phyloP scores from a whole-genome alignment of 2,329 filamentous ascomycete genomes.

The Lasiodiplodia theobromae region DNA sequence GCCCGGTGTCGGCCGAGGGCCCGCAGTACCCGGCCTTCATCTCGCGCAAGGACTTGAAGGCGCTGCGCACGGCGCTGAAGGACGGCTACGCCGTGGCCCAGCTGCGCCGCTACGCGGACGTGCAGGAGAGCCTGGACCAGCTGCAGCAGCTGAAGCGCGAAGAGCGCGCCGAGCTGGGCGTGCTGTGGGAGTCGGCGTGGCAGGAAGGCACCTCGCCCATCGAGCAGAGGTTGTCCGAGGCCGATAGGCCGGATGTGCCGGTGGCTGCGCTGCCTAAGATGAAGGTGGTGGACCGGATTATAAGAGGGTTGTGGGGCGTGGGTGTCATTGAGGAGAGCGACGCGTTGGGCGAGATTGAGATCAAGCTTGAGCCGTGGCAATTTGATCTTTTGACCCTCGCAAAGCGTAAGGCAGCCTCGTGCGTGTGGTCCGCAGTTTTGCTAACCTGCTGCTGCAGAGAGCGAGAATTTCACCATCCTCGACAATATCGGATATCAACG shows the following conservation, averaged over 20 bases:
- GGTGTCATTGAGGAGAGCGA: conserved; percentile 46
- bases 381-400: conserved; percentile 38
- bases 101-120: conserved; percentile 40
- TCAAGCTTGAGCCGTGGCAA: conserved; percentile 45
- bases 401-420: conserved; percentile 6
- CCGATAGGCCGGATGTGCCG: not conserved
- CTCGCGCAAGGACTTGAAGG: conserved; percentile 38
- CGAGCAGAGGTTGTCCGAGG: conserved; percentile 10
- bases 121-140: not conserved
- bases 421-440: not conserved
- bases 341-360: conserved; percentile 44
- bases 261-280: conserved; percentile 36
- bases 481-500: conserved; percentile 40
- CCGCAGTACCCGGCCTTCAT: conserved; percentile 36
- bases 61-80: conserved; percentile 37
- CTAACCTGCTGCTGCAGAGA: not conserved
- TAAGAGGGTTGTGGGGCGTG: conserved; percentile 44
- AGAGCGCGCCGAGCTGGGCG: not conserved
- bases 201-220: conserved; percentile 4
- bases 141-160: conserved; percentile 4
- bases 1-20: conserved; percentile 35
- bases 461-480: conserved; percentile 30
- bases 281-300: conserved; percentile 43
- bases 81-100: conserved; percentile 41
- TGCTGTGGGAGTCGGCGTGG: conserved; percentile 13